A percentile compares a stretch with the other conserved stretches of the same genome.
These are phyloP conservation scores for Chlamydomonas incerta DNA, from an alignment of 139 green algal genomes.

Conservation along the genomic window DNA sequence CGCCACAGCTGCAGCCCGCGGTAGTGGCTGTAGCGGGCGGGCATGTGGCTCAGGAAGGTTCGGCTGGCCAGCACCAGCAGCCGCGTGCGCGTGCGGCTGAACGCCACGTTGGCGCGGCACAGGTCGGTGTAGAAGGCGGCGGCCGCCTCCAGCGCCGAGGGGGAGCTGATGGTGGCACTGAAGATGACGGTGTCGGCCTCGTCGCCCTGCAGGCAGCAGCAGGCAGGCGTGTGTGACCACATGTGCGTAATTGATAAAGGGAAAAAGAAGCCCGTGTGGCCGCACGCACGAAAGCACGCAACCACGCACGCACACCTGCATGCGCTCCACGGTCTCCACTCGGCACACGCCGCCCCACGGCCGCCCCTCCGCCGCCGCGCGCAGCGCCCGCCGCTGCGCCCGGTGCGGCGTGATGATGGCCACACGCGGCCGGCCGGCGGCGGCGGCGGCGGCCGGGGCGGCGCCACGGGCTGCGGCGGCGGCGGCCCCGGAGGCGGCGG, in stretches of 20 bases:
- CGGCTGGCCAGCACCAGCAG: conserved; percentile 27
- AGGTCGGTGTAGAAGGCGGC: conserved; percentile 28
- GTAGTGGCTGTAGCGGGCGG: background rate
- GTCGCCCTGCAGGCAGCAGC: conserved; percentile 2
- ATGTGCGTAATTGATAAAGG: too few species aligned
- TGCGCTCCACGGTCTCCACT: conserved; percentile 24
- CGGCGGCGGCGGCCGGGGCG: background rate
- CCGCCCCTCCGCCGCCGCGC: background rate
- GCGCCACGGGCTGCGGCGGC: background rate
- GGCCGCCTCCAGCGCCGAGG: background rate
- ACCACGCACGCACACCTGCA: conserved; percentile 16
- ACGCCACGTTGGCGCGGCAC: conserved; percentile 33
- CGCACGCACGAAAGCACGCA: too few species aligned
- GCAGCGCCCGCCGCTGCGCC: conserved; percentile 21
- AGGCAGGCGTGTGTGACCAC: too few species aligned
- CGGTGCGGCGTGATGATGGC: conserved; percentile 34
- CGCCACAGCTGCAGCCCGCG: background rate
- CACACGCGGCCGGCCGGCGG: background rate
- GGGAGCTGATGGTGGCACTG: conserved; percentile 17
- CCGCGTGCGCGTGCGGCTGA: conserved; percentile 18
- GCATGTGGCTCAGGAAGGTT: background rate
- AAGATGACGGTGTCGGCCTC: conserved; percentile 33
- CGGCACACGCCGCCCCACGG: background rate
- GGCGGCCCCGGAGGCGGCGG: background rate
- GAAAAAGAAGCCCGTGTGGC: too few species aligned